Evolutionary conservation across 1,284 basidiomycete genomes (phyloP).

Genomic region (Pseudozyma sp.): DNA sequence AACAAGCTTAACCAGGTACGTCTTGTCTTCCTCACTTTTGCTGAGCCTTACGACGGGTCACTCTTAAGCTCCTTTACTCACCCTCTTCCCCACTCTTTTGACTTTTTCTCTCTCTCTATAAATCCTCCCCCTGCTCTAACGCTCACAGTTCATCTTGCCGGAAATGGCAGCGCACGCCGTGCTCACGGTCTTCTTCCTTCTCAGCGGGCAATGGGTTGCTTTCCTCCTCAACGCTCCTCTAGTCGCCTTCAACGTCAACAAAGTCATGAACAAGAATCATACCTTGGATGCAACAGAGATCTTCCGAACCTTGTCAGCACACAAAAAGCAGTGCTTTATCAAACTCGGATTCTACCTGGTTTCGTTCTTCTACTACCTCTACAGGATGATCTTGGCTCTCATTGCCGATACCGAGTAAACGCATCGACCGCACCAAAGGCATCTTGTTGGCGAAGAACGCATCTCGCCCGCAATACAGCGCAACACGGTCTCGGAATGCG

Average conservation of each 20-base stretch:
- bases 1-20: slow-evolving; percentile 97
- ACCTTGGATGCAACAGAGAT: slow-evolving; percentile 99
- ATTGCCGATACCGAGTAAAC: slow-evolving; percentile 51
- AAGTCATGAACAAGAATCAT: slow-evolving; percentile 94
- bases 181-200: slow-evolving; percentile 84
- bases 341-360: slow-evolving; percentile 67
- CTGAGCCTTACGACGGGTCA: not conserved
- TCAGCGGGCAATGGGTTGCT: slow-evolving; percentile 83
- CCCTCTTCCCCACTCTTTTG: not conserved
- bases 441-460: too few species aligned
- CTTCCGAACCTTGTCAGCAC: slow-evolving; percentile 90
- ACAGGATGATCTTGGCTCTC: slow-evolving; percentile 61
- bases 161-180: slow-evolving; percentile 89
- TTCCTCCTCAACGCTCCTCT: slow-evolving; percentile 92
- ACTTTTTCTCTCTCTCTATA: not conserved
- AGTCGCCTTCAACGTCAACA: slow-evolving; percentile 91
- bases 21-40: not conserved
- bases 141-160: slow-evolving; percentile 88
- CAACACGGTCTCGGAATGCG: too few species aligned
- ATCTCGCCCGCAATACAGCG: too few species aligned
- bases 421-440: not conserved
- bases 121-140: not conserved
- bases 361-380: slow-evolving; percentile 69
- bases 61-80: not conserved
- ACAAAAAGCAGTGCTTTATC: slow-evolving; percentile 89